These are phyloP conservation scores for Macrolepiota dolichaula DNA, from an alignment of 768 basidiomycete genomes.

Conservation along the genomic window DNA sequence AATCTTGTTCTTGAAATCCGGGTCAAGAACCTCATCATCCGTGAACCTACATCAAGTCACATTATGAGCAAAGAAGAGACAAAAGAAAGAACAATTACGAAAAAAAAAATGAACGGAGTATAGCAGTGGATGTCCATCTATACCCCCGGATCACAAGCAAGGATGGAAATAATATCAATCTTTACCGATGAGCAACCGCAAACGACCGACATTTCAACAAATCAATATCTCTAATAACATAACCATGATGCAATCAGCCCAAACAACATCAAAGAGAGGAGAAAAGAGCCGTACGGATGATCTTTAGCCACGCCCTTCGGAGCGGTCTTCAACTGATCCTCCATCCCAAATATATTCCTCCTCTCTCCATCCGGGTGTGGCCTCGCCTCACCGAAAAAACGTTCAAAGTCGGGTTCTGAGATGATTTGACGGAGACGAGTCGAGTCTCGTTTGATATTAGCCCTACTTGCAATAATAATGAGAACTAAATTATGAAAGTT, in stretches of 20 bases:
- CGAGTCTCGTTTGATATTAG: slow-evolving; percentile 61
- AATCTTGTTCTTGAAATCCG: slow-evolving; percentile 64
- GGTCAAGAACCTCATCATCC: slow-evolving; percentile 67
- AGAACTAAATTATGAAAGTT: too few species aligned
- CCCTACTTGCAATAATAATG: slow-evolving; percentile 28
- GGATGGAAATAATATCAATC: not conserved
- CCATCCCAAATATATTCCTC: slow-evolving; percentile 80
- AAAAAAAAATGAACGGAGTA: not conserved
- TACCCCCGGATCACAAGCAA: not conserved
- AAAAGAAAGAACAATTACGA: not conserved
- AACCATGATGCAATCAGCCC: not conserved
- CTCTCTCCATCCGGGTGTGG: slow-evolving; percentile 59
- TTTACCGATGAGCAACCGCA: slow-evolving; percentile 61
- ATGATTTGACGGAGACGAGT: slow-evolving; percentile 64
- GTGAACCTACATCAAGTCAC: slow-evolving; percentile 47
- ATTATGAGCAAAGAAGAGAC: not conserved
- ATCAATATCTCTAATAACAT: slow-evolving; percentile 73
- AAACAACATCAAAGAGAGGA: not conserved
- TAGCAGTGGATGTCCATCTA: not conserved
- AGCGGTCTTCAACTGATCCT: slow-evolving; percentile 86
- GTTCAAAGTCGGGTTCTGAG: slow-evolving; percentile 65
- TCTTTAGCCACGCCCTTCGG: slow-evolving; percentile 87
- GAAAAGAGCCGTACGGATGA: slow-evolving; percentile 53
- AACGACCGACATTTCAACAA: slow-evolving; percentile 82
- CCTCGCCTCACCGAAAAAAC: slow-evolving; percentile 69